phyloP scores from a whole-genome alignment of 2,329 filamentous ascomycete genomes.

The Zymoseptoria pseudotritici region DNA sequence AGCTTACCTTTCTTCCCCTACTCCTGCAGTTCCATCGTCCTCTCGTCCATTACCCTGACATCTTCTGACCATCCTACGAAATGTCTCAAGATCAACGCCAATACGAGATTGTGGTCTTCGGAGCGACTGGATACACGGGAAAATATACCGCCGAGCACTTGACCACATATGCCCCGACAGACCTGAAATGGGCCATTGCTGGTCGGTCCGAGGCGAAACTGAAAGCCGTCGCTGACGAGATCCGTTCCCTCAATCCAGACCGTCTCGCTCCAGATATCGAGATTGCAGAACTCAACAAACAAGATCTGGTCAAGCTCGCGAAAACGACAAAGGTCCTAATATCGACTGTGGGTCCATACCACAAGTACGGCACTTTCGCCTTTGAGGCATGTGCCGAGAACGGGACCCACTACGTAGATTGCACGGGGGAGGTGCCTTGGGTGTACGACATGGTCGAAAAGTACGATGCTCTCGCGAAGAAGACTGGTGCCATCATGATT shows the following conservation, averaged over 20 bases:
- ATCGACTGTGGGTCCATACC: constrained; percentile 57
- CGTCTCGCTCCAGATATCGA: constrained; percentile 60
- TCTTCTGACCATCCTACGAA: background rate
- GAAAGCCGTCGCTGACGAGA: constrained; percentile 57
- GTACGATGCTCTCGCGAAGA: constrained; percentile 53
- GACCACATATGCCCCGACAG: constrained; percentile 59
- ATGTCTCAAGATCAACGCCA: constrained; percentile 40
- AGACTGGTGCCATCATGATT: constrained; percentile 55
- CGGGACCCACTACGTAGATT: constrained; percentile 62
- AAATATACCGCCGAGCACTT: constrained; percentile 70
- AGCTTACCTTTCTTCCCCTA: background rate
- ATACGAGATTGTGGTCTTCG: constrained; percentile 61
- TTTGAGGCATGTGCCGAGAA: constrained; percentile 57
- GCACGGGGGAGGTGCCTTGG: constrained; percentile 59
- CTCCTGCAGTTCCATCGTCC: background rate
- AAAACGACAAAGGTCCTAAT: constrained; percentile 52
- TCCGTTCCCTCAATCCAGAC: constrained; percentile 61
- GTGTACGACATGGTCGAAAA: constrained; percentile 54
- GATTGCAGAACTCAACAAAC: constrained; percentile 40
- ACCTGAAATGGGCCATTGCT: constrained; percentile 80
- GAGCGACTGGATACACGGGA: constrained; percentile 77
- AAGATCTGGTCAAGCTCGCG: constrained; percentile 45
- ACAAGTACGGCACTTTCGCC: constrained; percentile 56
- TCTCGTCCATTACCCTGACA: background rate
- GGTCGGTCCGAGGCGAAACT: constrained; percentile 76